Evolutionary conservation across 1,284 basidiomycete genomes (phyloP).

Genomic region (Schizophyllum commune): DNA sequence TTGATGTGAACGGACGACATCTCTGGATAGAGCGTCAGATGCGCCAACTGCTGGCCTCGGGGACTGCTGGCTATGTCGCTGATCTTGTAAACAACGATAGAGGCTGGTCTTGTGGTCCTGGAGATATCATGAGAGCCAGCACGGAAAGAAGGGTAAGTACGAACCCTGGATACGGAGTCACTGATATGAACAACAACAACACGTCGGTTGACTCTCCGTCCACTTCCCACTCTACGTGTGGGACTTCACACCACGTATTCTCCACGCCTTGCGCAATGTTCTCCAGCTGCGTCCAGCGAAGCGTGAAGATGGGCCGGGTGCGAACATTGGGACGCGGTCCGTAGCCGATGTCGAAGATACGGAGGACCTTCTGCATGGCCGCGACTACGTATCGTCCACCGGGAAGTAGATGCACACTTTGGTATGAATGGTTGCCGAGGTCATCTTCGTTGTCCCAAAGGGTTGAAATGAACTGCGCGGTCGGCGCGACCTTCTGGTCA

Average conservation of each 20-base stretch:
- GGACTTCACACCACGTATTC: background rate
- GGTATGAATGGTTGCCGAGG: too few relatives aligned
- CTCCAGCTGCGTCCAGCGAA: background rate
- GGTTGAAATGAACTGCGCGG: background rate
- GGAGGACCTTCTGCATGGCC: background rate
- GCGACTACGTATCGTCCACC: background rate
- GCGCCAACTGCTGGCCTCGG: background rate
- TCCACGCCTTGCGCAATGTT: background rate
- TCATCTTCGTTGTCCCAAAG: too few relatives aligned
- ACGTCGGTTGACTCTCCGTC: background rate
- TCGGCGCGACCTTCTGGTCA: background rate
- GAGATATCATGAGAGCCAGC: background rate
- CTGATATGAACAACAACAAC: background rate
- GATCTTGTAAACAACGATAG: background rate
- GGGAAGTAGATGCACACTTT: background rate
- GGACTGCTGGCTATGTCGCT: background rate
- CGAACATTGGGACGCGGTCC: background rate
- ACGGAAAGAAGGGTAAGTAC: background rate
- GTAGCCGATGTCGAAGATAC: background rate
- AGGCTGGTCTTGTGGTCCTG: background rate
- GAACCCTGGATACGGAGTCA: background rate
- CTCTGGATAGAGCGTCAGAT: background rate
- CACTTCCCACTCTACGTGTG: background rate
- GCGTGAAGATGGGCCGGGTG: background rate
- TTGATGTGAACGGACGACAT: background rate